A percentile compares a stretch with the other conserved stretches of the same genome.
Conservation (phyloP, 768 basidiomycete genomes). For the Collybiopsis luxurians region DNA sequence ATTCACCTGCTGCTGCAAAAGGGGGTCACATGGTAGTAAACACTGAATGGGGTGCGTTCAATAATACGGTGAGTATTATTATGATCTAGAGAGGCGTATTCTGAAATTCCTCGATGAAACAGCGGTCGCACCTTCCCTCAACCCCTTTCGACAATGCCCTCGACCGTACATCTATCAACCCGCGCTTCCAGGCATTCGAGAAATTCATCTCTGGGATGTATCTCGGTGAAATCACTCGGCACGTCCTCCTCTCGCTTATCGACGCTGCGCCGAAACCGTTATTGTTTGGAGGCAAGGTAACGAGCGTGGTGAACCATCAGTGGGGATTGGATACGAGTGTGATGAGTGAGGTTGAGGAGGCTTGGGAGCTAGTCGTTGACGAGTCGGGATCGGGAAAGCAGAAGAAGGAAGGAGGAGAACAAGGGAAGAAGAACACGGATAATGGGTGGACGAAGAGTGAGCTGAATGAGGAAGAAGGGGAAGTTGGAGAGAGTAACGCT, state of each 20-base stretch:
- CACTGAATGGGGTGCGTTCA: constrained; percentile 98
- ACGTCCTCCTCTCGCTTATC: constrained; percentile 77
- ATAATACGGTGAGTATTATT: constrained; percentile 72
- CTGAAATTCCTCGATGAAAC: too few relatives aligned
- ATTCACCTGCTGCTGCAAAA: constrained; percentile 52
- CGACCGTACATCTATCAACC: constrained; percentile 94
- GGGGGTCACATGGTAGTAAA: constrained; percentile 92
- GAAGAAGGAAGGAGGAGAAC: not conserved
- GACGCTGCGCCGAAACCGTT: constrained; percentile 70
- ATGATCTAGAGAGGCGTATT: too few relatives aligned
- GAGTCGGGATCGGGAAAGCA: not conserved
- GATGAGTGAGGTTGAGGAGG: constrained; percentile 78
- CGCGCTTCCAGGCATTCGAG: constrained; percentile 89
- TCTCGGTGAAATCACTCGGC: constrained; percentile 90
- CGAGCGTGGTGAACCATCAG: constrained; percentile 73
- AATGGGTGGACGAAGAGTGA: not conserved
- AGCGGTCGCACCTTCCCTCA: constrained; percentile 82
- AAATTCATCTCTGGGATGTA: constrained; percentile 99
- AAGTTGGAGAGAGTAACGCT: constrained; percentile 10
- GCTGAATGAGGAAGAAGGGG: constrained; percentile 37
- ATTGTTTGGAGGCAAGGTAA: constrained; percentile 80
- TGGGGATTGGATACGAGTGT: constrained; percentile 96
- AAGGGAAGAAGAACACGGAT: not conserved
- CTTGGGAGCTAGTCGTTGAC: constrained; percentile 51
- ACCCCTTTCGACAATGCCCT: constrained; percentile 91